Conservation (phyloP, 768 basidiomycete genomes). For the Wakefieldia striispora region DNA sequence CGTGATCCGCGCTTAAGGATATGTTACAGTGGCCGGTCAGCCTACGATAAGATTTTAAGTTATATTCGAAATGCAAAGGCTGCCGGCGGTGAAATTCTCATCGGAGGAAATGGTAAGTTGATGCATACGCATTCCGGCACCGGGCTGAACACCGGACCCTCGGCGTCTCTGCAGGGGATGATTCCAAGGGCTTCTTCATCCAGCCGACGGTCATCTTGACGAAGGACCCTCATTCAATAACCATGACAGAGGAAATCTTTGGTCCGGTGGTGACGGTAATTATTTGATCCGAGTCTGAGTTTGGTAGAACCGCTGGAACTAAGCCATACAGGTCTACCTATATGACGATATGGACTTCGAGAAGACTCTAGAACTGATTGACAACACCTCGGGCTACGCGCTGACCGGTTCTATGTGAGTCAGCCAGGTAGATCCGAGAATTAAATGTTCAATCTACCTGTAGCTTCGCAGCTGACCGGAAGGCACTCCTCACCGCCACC, state of each 20-base stretch:
- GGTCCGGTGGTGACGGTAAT: conserved; percentile 89
- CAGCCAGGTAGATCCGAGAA: not conserved
- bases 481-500: conserved; percentile 75
- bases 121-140: not conserved
- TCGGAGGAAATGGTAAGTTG: conserved; percentile 72
- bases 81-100: conserved; percentile 84
- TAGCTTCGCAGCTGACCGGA: conserved; percentile 83
- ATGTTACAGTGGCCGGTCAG: conserved; percentile 64
- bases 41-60: conserved; percentile 81
- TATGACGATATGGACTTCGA: conserved; percentile 88
- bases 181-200: conserved; percentile 90
- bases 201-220: conserved; percentile 93
- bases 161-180: conserved; percentile 53
- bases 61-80: conserved; percentile 87
- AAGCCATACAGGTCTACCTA: conserved; percentile 62
- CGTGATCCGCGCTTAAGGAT: not conserved
- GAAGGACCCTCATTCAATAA: conserved; percentile 84
- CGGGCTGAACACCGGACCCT: not conserved
- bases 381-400: conserved; percentile 83
- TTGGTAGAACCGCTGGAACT: not conserved
- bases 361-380: conserved; percentile 81
- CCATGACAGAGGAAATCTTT: conserved; percentile 95
- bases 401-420: conserved; percentile 93
- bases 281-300: conserved; percentile 11
- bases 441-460: conserved; percentile 8